Evolutionary conservation across 208 protist species (phyloP).

Genomic region (Sergeia podlipaevii): DNA sequence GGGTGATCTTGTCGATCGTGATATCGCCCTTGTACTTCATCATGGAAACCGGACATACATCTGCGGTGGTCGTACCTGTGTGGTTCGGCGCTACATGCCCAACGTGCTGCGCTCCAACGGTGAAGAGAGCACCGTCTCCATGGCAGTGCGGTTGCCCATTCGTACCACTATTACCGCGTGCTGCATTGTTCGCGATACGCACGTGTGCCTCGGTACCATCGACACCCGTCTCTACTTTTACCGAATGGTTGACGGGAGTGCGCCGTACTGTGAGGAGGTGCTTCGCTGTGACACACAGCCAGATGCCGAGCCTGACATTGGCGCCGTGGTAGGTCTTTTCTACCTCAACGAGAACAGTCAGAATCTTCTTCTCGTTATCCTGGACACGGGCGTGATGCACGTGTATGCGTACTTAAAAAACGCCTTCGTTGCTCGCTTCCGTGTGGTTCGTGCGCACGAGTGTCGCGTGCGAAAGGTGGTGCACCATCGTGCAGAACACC

Average conservation of each 20-base stretch:
- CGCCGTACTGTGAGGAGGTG: conserved; percentile 47
- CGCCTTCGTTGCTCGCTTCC: conserved; percentile 32
- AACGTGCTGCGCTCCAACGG: conserved; percentile 47
- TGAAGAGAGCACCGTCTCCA: conserved; percentile 47
- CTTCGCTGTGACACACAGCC: conserved; percentile 23
- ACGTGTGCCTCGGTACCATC: conserved; percentile 72
- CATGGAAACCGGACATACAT: conserved; percentile 49
- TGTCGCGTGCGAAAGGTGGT: conserved; percentile 31
- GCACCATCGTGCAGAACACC: conserved; percentile 20
- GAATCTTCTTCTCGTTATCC: conserved; percentile 58
- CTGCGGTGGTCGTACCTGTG: conserved; percentile 51
- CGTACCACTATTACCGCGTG: conserved; percentile 71
- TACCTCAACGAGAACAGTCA: conserved; percentile 75
- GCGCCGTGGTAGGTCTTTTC: conserved; percentile 54
- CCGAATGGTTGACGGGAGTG: conserved; percentile 53
- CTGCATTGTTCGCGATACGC: conserved; percentile 75
- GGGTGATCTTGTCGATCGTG: conserved; percentile 19
- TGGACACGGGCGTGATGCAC: conserved; percentile 65
- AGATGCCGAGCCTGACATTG: conserved; percentile 37
- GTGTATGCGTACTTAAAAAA: conserved; percentile 67
- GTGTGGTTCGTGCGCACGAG: conserved; percentile 31
- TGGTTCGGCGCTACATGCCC: conserved; percentile 43
- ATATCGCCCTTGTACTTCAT: conserved; percentile 40
- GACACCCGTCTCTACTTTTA: conserved; percentile 77
- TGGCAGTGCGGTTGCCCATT: conserved; percentile 50